A percentile compares a stretch with the other conserved stretches of the same genome.
Conservation (phyloP, 2,329 filamentous ascomycete species). For the Aspergillus sp. region DNA sequence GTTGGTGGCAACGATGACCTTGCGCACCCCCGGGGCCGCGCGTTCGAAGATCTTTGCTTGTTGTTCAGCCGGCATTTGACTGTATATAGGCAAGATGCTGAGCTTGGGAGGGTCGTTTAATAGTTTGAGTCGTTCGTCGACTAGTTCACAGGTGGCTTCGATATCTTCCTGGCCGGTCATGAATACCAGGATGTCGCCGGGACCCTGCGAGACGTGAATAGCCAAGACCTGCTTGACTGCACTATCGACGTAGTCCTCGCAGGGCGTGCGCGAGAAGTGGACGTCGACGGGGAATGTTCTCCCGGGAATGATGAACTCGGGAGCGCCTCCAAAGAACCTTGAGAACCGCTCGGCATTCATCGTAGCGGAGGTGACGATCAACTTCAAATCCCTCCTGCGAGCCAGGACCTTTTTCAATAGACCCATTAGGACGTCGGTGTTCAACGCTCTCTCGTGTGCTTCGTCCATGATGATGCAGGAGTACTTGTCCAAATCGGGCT, state of each 20-base stretch:
- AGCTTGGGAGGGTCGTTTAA: conserved; percentile 94
- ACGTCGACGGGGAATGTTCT: conserved; percentile 96
- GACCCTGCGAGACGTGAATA: conserved; percentile 91
- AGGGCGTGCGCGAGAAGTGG: conserved; percentile 90
- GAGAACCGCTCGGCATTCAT: conserved; percentile 98
- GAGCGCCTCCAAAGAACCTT: conserved; percentile 91
- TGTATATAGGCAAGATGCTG: conserved; percentile 95
- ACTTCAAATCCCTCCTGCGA: conserved; percentile 82
- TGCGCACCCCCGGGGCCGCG: conserved; percentile 83
- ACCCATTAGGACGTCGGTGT: conserved; percentile 96
- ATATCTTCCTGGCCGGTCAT: conserved; percentile 99
- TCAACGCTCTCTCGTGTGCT: conserved; percentile 92
- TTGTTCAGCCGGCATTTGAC: conserved; percentile 97
- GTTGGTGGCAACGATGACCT: conserved; percentile 97
- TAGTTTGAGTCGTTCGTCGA: conserved; percentile 80
- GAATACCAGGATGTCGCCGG: conserved; percentile 93
- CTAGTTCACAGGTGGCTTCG: conserved; percentile 89
- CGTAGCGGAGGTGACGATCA: conserved; percentile 96
- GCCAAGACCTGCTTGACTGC: conserved; percentile 93
- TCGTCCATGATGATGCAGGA: conserved; percentile 99
- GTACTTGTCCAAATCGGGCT: conserved; percentile 90
- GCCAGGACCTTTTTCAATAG: conserved; percentile 96
- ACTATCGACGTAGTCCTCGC: conserved; percentile 96
- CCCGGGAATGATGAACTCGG: conserved; percentile 93
- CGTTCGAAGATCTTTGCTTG: conserved; percentile 97